A percentile compares a stretch with the other conserved stretches of the same genome.
phyloP scores from a whole-genome alignment of 495 filamentous ascomycete genomes.

The Annulohypoxylon moriforme region DNA sequence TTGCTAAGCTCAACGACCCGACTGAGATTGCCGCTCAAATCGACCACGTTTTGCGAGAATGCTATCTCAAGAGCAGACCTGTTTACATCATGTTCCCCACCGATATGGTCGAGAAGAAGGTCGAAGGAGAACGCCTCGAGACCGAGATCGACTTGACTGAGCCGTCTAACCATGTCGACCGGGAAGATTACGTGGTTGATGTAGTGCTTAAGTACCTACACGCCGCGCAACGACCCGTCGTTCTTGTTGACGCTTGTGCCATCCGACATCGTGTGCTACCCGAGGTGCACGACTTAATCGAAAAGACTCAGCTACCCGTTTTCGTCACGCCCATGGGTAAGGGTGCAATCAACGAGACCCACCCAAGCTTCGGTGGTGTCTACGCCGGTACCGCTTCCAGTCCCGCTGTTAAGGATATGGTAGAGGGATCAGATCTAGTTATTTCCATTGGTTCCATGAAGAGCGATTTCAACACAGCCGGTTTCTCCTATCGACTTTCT shows the following conservation, averaged over 20 bases:
- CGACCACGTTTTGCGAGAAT: constrained; percentile 83
- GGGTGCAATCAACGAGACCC: constrained; percentile 82
- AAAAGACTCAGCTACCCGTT: constrained; percentile 79
- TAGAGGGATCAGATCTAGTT: constrained; percentile 86
- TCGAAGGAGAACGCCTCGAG: constrained; percentile 75
- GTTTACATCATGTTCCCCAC: constrained; percentile 90
- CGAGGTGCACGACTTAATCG: constrained; percentile 81
- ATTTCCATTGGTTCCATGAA: constrained; percentile 83
- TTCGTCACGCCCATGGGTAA: constrained; percentile 96
- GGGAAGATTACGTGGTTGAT: constrained; percentile 86
- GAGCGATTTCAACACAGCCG: constrained; percentile 91
- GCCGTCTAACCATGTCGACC: constrained; percentile 73
- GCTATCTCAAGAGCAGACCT: constrained; percentile 77
- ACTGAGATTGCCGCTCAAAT: constrained; percentile 77
- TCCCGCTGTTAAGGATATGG: constrained; percentile 72
- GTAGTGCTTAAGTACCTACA: constrained; percentile 81
- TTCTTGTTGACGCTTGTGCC: constrained; percentile 92
- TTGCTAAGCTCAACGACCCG: constrained; percentile 75
- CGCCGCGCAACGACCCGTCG: constrained; percentile 78
- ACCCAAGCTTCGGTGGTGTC: constrained; percentile 82
- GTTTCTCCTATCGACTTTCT: constrained; percentile 86
- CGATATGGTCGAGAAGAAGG: constrained; percentile 83
- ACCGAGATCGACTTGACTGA: constrained; percentile 74
- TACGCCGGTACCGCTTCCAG: constrained; percentile 86
- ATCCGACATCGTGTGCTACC: constrained; percentile 80